phyloP scores from a whole-genome alignment of 2,329 filamentous ascomycete genomes.

The Aspergillus fumigatus region DNA sequence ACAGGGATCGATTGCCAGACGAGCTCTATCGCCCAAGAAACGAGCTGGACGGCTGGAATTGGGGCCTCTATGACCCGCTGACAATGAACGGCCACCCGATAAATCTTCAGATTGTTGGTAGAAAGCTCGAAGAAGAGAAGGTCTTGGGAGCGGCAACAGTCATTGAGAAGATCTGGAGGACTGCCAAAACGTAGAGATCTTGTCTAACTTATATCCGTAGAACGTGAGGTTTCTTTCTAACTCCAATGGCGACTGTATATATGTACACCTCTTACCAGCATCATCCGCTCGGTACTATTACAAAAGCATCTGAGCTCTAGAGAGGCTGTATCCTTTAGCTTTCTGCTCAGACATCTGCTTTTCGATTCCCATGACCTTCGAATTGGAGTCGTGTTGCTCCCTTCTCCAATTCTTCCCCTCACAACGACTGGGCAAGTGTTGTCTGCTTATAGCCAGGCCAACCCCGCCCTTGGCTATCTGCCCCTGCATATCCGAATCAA shows the following conservation, averaged over 20 bases:
- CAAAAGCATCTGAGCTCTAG: background rate
- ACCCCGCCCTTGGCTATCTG: background rate
- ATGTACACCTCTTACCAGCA: background rate
- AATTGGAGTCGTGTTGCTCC: background rate
- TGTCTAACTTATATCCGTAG: background rate
- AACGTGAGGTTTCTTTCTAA: background rate
- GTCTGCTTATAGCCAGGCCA: background rate
- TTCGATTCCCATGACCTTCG: background rate
- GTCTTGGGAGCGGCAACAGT: slow-evolving; percentile 42
- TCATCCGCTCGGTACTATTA: background rate
- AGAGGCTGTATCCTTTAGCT: background rate
- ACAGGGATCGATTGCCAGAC: slow-evolving; percentile 35
- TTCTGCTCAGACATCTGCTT: background rate
- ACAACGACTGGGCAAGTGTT: background rate
- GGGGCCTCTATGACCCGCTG: slow-evolving; percentile 43
- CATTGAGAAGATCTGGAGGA: slow-evolving; percentile 25
- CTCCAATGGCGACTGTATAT: too few species aligned
- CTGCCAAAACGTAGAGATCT: background rate
- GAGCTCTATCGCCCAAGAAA: slow-evolving; percentile 46
- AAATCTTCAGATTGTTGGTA: slow-evolving; percentile 51
- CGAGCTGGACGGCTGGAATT: slow-evolving; percentile 50
- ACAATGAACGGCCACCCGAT: slow-evolving; percentile 46
- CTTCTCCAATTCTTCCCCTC: background rate
- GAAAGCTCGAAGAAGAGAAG: slow-evolving; percentile 53
- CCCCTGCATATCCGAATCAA: background rate